Evolutionary conservation across 1,284 basidiomycete species (phyloP).

Genomic region (Polyporus tsugae): DNA sequence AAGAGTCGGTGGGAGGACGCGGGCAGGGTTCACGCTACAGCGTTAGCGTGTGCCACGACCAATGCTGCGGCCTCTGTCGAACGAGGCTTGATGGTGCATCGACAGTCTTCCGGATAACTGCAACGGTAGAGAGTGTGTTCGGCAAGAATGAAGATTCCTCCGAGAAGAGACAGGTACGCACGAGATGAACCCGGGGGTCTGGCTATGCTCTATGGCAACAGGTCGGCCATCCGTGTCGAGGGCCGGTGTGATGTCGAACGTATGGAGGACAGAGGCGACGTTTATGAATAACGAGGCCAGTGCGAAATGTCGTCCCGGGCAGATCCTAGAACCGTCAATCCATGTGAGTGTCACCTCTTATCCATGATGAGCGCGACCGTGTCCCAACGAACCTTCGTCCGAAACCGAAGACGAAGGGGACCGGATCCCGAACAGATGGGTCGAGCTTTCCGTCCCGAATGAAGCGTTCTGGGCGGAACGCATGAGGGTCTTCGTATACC

Average conservation of each 20-base stretch:
- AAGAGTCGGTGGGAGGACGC: background rate
- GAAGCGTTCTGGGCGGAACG: slow-evolving; percentile 18
- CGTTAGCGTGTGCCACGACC: background rate
- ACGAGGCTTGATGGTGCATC: slow-evolving; percentile 18
- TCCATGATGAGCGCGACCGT: background rate
- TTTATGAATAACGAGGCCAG: slow-evolving; percentile 9
- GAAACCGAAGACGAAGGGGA: slow-evolving; percentile 14
- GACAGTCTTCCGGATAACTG: slow-evolving; percentile 11
- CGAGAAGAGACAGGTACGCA: background rate
- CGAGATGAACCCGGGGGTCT: slow-evolving; percentile 11
- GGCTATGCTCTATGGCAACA: background rate
- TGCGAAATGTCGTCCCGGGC: slow-evolving; percentile 15
- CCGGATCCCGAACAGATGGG: slow-evolving; percentile 3
- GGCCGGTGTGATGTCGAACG: slow-evolving; percentile 12
- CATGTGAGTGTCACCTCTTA: background rate
- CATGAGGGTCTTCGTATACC: slow-evolving; percentile 5
- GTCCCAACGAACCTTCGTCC: slow-evolving; percentile 10
- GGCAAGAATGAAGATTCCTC: too few species aligned
- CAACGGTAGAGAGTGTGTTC: background rate
- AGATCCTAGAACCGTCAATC: background rate
- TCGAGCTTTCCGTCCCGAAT: slow-evolving; percentile 10
- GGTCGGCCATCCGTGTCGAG: slow-evolving; percentile 5
- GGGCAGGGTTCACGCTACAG: background rate
- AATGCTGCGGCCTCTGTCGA: slow-evolving; percentile 1
- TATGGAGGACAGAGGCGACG: slow-evolving; percentile 11